Evolutionary conservation across 176 grass and related monocot genomes (phyloP).

Genomic region (Metroxylon sagu): DNA sequence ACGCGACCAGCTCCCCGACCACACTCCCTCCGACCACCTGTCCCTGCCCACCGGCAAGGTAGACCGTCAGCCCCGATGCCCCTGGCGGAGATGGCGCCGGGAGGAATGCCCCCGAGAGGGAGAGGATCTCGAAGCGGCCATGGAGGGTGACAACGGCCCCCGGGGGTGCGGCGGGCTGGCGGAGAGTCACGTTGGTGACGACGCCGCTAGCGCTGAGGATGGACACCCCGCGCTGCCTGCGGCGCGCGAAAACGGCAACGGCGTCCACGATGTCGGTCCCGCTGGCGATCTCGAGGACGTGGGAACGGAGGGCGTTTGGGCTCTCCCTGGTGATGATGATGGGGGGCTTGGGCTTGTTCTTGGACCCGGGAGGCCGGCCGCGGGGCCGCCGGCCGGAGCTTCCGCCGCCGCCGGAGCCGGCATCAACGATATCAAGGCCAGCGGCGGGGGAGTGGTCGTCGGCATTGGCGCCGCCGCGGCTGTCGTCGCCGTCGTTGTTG

Average conservation of each 20-base stretch:
- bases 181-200: slow-evolving; percentile 52
- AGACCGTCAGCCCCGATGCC: slow-evolving; percentile 66
- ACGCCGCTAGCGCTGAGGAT: slow-evolving; percentile 64
- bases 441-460: slow-evolving; percentile 37
- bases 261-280: slow-evolving; percentile 70
- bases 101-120: slow-evolving; percentile 78
- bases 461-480: slow-evolving; percentile 22
- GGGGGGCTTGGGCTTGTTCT: slow-evolving; percentile 71
- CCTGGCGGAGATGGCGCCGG: slow-evolving; percentile 53
- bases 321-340: slow-evolving; percentile 71
- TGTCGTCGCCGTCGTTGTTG: slow-evolving; percentile 57
- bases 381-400: slow-evolving; percentile 32
- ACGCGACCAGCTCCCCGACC: slow-evolving; percentile 67
- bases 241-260: slow-evolving; percentile 35
- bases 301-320: slow-evolving; percentile 57
- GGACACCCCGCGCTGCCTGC: slow-evolving; percentile 62
- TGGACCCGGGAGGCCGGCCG: slow-evolving; percentile 51
- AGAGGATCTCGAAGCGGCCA: slow-evolving; percentile 71
- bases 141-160: slow-evolving; percentile 49
- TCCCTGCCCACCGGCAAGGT: slow-evolving; percentile 71
- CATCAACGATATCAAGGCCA: slow-evolving; percentile 2
- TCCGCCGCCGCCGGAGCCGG: slow-evolving; percentile 28
- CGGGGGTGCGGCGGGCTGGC: slow-evolving; percentile 45
- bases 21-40: slow-evolving; percentile 83
- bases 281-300: slow-evolving; percentile 64